These are phyloP conservation scores for Candida sojae DNA, from an alignment of 1,139 yeast genomes.

Conservation along the genomic window DNA sequence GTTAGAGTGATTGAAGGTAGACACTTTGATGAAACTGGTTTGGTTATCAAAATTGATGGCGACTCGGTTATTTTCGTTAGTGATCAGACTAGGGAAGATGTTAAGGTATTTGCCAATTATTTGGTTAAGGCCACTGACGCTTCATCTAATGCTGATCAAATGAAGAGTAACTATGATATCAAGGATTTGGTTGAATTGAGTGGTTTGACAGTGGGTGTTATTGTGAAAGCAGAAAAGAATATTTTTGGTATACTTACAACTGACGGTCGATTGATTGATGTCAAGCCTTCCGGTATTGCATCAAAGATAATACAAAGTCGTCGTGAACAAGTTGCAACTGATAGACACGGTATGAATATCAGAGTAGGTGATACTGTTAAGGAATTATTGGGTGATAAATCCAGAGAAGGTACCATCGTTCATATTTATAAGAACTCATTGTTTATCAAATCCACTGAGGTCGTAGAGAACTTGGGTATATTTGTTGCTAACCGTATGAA, in stretches of 20 bases:
- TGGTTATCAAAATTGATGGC: constrained; percentile 78
- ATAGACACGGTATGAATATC: constrained; percentile 79
- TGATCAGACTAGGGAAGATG: constrained; percentile 84
- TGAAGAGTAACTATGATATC: constrained; percentile 73
- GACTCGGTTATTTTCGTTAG: constrained; percentile 89
- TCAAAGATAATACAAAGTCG: constrained; percentile 65
- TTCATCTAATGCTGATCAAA: constrained; percentile 36
- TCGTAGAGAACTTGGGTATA: constrained; percentile 86
- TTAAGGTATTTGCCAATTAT: constrained; percentile 90
- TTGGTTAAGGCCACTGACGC: constrained; percentile 79
- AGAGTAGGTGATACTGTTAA: constrained; percentile 90
- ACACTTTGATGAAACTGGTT: constrained; percentile 91
- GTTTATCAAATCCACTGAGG: constrained; percentile 77
- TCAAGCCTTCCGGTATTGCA: constrained; percentile 79
- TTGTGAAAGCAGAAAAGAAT: constrained; percentile 87
- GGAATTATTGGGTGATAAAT: constrained; percentile 64
- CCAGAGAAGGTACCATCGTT: constrained; percentile 80
- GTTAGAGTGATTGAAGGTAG: constrained; percentile 92
- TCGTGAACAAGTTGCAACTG: constrained; percentile 83
- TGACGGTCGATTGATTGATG: constrained; percentile 73
- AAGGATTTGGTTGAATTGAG: constrained; percentile 90
- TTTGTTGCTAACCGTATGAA: constrained; percentile 77
- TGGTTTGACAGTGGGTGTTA: constrained; percentile 85
- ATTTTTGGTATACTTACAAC: constrained; percentile 79
- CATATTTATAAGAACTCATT: constrained; percentile 82